These are phyloP conservation scores for Arachis monticola DNA, from an alignment of 331 rosid genomes.

Conservation along the genomic window DNA sequence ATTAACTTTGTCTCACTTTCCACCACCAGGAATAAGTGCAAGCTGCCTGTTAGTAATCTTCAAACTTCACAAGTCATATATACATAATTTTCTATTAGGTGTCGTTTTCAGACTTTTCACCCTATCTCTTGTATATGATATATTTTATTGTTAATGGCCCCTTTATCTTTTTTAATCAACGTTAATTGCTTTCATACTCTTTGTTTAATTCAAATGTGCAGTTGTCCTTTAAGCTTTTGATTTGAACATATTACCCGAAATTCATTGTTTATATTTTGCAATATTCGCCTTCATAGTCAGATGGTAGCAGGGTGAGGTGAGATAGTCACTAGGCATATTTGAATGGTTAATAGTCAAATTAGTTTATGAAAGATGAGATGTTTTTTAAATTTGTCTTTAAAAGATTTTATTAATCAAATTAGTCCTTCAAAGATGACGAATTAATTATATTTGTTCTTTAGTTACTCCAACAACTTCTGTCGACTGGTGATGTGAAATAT, in stretches of 20 bases:
- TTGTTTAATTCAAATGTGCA: not conserved
- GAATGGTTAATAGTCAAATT: too few relatives aligned
- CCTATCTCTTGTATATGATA: not conserved
- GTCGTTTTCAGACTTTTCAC: not conserved
- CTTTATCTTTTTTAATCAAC: too few relatives aligned
- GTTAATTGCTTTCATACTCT: not conserved
- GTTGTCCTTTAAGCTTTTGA: not conserved
- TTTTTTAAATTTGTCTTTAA: too few relatives aligned
- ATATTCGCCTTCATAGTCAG: not conserved
- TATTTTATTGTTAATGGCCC: not conserved
- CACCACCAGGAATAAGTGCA: not conserved
- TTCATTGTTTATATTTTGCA: slow-evolving; percentile 12
- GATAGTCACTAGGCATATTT: too few relatives aligned
- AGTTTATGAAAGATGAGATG: too few relatives aligned
- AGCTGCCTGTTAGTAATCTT: not conserved
- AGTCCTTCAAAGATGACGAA: too few relatives aligned
- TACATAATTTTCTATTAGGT: not conserved
- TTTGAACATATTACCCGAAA: not conserved
- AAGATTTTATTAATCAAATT: too few relatives aligned
- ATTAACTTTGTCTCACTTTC: not conserved
- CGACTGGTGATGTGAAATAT: too few relatives aligned
- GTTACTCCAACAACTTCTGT: too few relatives aligned
- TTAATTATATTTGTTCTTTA: too few relatives aligned
- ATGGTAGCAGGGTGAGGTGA: not conserved
- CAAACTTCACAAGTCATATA: too few relatives aligned